phyloP scores from a whole-genome alignment of 768 basidiomycete species.

The Lanmaoa pseudosensibilis region DNA sequence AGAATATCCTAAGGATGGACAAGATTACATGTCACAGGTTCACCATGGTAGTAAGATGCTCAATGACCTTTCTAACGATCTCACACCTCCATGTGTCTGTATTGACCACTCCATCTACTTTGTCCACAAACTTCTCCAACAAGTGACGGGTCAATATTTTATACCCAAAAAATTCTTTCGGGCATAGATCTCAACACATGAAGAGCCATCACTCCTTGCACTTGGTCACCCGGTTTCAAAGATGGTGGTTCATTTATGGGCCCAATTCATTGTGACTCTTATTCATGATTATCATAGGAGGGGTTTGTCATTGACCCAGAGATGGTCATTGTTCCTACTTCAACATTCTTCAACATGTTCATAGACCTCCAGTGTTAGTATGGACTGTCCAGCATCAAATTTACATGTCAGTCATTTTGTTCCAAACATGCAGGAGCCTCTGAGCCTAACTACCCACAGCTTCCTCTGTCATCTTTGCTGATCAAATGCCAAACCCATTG shows the following conservation, averaged over 20 bases:
- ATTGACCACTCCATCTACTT: conserved; percentile 20
- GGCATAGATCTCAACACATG: too few species aligned
- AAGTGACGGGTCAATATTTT: conserved; percentile 4
- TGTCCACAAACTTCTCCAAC: conserved; percentile 22
- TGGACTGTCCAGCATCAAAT: not conserved
- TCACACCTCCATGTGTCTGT: conserved; percentile 26
- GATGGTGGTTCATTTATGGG: too few species aligned
- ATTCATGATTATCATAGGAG: not conserved
- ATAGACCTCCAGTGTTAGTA: not conserved
- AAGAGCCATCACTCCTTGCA: too few species aligned
- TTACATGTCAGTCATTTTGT: not conserved
- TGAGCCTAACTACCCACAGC: not conserved
- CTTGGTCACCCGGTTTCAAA: not conserved
- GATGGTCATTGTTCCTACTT: not conserved
- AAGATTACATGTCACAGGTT: conserved; percentile 20
- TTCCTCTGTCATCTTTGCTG: not conserved
- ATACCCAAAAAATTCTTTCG: conserved; percentile 13
- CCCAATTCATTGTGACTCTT: too few species aligned
- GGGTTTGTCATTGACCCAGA: conserved; percentile 8
- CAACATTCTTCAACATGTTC: conserved; percentile 11
- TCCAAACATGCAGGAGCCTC: not conserved
- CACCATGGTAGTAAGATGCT: conserved; percentile 34
- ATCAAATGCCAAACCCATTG: conserved; percentile 23
- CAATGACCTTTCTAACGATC: conserved; percentile 20
- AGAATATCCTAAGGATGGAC: conserved; percentile 29